These are phyloP conservation scores for Kwoniella newhampshirensis DNA, from an alignment of 768 basidiomycete species.

Conservation along the genomic window DNA sequence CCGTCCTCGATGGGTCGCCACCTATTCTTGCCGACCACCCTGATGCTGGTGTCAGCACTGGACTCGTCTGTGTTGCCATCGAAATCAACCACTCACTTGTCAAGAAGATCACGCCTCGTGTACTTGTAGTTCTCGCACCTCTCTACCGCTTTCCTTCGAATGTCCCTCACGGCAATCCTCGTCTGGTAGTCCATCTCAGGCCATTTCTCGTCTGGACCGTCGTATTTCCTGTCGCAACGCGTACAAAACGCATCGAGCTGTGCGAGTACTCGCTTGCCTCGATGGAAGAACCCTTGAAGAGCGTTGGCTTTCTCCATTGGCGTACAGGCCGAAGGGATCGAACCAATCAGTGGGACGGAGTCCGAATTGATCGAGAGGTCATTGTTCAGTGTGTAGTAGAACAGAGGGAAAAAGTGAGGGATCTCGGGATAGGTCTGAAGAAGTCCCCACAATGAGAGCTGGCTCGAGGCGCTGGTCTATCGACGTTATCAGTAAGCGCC, in stretches of 20 bases:
- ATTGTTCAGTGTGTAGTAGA: conserved; percentile 52
- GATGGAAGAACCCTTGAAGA: conserved; percentile 46
- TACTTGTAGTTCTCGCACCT: conserved; percentile 54
- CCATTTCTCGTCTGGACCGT: conserved; percentile 48
- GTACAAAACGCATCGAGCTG: conserved; percentile 51
- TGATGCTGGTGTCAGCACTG: conserved; percentile 10
- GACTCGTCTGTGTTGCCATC: conserved; percentile 1
- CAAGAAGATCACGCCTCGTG: conserved; percentile 51
- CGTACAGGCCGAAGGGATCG: conserved; percentile 47
- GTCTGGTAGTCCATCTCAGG: conserved; percentile 46
- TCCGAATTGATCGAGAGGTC: conserved; percentile 52
- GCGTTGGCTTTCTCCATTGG: conserved; percentile 47
- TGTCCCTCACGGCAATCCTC: conserved; percentile 50
- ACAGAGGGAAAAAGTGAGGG: conserved; percentile 48
- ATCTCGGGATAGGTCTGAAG: conserved; percentile 42
- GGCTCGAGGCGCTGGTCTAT: not conserved
- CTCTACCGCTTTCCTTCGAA: conserved; percentile 51
- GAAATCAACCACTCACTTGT: conserved; percentile 44
- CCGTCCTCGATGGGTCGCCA: conserved; percentile 52
- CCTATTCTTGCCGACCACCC: conserved; percentile 48
- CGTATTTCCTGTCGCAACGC: conserved; percentile 51
- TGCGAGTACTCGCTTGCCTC: conserved; percentile 45
- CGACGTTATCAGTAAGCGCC: not conserved
- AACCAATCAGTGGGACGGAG: conserved; percentile 52
- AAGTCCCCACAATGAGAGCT: conserved; percentile 46